Evolutionary conservation across 306 rosid species (phyloP), one percentile per base, ranked within the genome.

Genomic region (Castanopsis chinensis): DNA sequence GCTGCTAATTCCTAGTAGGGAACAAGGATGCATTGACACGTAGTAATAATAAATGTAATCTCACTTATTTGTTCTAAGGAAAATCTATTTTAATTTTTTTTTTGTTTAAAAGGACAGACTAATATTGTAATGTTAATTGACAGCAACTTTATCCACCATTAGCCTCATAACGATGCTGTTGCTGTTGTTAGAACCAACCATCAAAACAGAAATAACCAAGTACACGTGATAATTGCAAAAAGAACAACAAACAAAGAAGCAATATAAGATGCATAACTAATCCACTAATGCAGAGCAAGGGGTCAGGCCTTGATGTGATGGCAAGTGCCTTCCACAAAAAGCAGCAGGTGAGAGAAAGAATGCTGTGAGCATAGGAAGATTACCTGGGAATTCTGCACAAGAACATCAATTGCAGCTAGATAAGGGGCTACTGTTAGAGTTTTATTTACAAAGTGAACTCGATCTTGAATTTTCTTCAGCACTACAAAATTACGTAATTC

Each of bases 371-470:
- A 74, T 21, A 68, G 61, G 9, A 33, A 75, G 35, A 43, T 19
- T 85, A 95, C 99, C 99, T 95, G 98, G 77, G 98, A 93, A 83
- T 92, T 95, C 88, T 95, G 99, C 85, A 95, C 98, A 79, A 93
- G 97, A 90, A 91, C 98, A 82, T 95, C 99, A 72, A 93, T 88
- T 5, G 98, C 81, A 78, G 97, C 98, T 61, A 93, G 85, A 83
- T 91, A 95, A 58, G 99, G 97, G 85, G 98, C 89, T 76, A 95
- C 96, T 4, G 97, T 89, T 84, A 93, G 84, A 80, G 98, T 93
- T 86, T 95, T 93, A 82, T 95, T 95, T 69, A 95, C 93, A 81
- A 95, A 93, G 87, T 93, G 99, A 85, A 95, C 91, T 3, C 87
- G 89, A 82, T 92, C 97, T 88, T 91, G 87, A 67, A 93, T 88